Evolutionary conservation across 352 stramenopile genomes (phyloP).

Genomic region (Pythium insidiosum): DNA sequence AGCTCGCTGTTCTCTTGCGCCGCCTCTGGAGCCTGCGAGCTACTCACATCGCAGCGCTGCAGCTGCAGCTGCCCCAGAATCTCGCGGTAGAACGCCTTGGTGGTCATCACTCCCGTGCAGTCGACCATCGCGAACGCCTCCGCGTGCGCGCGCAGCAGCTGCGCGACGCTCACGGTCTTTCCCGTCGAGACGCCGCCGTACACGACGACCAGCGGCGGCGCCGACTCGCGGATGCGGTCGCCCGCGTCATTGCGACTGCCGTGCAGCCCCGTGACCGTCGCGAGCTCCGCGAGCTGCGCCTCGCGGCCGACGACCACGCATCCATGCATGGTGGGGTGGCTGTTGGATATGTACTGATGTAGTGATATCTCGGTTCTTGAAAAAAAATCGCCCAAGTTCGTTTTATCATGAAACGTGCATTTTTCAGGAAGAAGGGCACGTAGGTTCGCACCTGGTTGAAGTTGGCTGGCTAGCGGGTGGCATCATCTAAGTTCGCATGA

Average conservation of each 20-base stretch:
- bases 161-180: slow-evolving; percentile 55
- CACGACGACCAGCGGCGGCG: slow-evolving; percentile 53
- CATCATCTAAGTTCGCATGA: slow-evolving; percentile 11
- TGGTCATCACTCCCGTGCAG: slow-evolving; percentile 56
- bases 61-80: slow-evolving; percentile 50
- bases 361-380: too few species aligned
- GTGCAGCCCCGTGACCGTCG: slow-evolving; percentile 31
- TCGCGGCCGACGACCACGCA: slow-evolving; percentile 45
- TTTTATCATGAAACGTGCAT: too few species aligned
- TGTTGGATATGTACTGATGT: too few species aligned
- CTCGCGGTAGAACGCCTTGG: slow-evolving; percentile 66
- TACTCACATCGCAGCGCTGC: slow-evolving; percentile 5
- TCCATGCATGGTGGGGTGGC: too few species aligned
- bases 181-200: slow-evolving; percentile 72
- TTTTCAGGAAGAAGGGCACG: too few species aligned
- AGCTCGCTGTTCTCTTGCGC: too few species aligned
- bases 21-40: too few species aligned
- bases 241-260: not conserved
- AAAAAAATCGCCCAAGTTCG: too few species aligned
- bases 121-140: slow-evolving; percentile 49
- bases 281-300: slow-evolving; percentile 39
- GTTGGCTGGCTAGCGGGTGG: slow-evolving; percentile 6
- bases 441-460: slow-evolving; percentile 12
- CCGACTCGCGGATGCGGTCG: slow-evolving; percentile 24
- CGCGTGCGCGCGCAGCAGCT: slow-evolving; percentile 23